Percentiles rank a stretch among this genome's conserved stretches.
Conservation (phyloP, 1,139 yeast species). For the Debaryomyces coudertii region DNA sequence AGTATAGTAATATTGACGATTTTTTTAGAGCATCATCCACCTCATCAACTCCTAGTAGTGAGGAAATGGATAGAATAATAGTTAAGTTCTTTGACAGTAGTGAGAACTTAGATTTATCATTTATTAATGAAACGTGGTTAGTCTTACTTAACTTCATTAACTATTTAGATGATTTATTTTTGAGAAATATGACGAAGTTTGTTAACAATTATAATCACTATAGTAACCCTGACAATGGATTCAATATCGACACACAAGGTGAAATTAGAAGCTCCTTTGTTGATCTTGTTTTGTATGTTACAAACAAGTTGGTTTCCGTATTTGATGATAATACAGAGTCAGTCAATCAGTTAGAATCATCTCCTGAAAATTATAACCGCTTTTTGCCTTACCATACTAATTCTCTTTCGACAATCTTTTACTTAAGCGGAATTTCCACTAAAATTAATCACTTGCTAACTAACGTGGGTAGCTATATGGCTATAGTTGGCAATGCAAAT, state of each 20-base stretch:
- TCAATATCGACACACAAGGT: conserved; percentile 36
- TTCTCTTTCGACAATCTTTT: conserved; percentile 45
- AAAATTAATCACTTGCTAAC: conserved; percentile 37
- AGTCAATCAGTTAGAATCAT: conserved; percentile 39
- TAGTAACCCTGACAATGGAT: conserved; percentile 20
- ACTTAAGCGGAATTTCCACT: conserved; percentile 35
- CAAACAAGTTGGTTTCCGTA: conserved; percentile 30
- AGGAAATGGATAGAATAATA: conserved; percentile 33
- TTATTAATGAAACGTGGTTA: conserved; percentile 51
- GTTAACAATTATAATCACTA: conserved; percentile 45
- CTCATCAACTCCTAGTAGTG: conserved; percentile 25
- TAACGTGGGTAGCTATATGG: conserved; percentile 37
- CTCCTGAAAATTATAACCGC: conserved; percentile 40
- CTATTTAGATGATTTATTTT: conserved; percentile 38
- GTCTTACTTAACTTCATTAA: conserved; percentile 41
- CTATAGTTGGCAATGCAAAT: conserved; percentile 37
- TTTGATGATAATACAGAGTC: conserved; percentile 35
- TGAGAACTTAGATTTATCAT: conserved; percentile 47
- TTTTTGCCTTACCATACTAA: conserved; percentile 48
- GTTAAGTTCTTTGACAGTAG: conserved; percentile 41
- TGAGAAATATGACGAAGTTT: conserved; percentile 36
- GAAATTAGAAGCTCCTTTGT: conserved; percentile 32
- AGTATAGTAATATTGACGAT: conserved; percentile 41
- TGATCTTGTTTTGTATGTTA: conserved; percentile 29
- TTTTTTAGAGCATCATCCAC: conserved; percentile 37